Base-by-base conservation (phyloP, 148 eudicot species). In the Nepenthes gracilis region DNA sequence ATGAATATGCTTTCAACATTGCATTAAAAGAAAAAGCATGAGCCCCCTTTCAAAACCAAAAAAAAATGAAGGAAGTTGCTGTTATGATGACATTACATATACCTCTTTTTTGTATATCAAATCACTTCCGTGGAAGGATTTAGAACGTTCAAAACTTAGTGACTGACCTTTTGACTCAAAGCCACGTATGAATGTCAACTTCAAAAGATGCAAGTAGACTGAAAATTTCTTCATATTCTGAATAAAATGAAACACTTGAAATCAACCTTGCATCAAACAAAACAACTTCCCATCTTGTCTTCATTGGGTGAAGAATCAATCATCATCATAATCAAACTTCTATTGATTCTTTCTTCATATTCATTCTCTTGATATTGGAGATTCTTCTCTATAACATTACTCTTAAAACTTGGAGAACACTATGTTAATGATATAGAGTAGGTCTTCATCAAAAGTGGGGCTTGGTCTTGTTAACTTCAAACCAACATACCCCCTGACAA, bases 401-500 rank as follows among this genome's bases (percentile, higher is more conserved):
- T 66, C 66, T 82, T 78, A 73, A 79, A 57, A 75, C 80, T 76
- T 82, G 81, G 68, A 54, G 69, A 73, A 72, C 78, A 80, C 68
- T 63, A 72, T 61, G 74, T 70, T 80, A 80, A 74, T 77, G 67
- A 72, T 73, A 79, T 70, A 80, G 61, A 78, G 78, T 66, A 71
- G 78, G 66, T 71, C 93, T 83, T 83, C 83, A 70, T 72, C 88
- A 83, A 71, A 82, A 68, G 72, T 77, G 93, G 86, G 93, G 88
- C 93, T 86, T 86, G 80, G 88, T 74, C 93, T 86, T 76, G 85
- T 76, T 81, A 78, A 77, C 85, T 83, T 79, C 86, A 86, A 86
- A 86, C 88, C 80, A 80, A 83, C 77, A 73, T 59, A 86, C 84
- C 88, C 88, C 93, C 88, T 85, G 86, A 80, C 88, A 85, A 82